A percentile compares a stretch with the other conserved stretches of the same genome.
Evolutionary conservation across 768 basidiomycete species (phyloP).

Genomic region (Cystobasidium tubakii): DNA sequence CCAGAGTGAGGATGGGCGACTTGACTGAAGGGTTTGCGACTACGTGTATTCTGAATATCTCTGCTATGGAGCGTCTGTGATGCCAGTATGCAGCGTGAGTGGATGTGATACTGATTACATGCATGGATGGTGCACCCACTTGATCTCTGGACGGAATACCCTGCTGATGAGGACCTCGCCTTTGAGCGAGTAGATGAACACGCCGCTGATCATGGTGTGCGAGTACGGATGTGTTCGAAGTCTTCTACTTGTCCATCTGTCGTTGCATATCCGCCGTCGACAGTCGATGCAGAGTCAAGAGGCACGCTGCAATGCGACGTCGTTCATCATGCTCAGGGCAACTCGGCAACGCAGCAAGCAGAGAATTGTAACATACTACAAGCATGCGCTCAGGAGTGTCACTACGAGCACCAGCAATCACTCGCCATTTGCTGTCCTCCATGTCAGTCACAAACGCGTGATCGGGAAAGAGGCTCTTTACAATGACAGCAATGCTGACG

Average conservation of each 20-base stretch:
- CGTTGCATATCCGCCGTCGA: not conserved
- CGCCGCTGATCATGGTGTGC: conserved; percentile 14
- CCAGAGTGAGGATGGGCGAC: conserved; percentile 93
- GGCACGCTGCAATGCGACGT: not conserved
- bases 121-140: conserved; percentile 56
- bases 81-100: not conserved
- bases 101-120: not conserved
- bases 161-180: conserved; percentile 98
- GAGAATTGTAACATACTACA: too few relatives aligned
- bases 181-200: conserved; percentile 49
- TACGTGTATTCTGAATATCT: conserved; percentile 91
- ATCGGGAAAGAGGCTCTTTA: too few relatives aligned
- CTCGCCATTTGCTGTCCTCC: too few relatives aligned
- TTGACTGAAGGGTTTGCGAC: conserved; percentile 94
- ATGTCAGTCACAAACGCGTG: too few relatives aligned
- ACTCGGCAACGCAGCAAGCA: too few relatives aligned
- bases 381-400: too few relatives aligned
- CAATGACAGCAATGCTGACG: too few relatives aligned
- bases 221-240: not conserved
- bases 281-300: not conserved
- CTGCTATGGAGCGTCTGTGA: conserved; percentile 45
- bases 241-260: not conserved
- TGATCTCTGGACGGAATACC: conserved; percentile 92
- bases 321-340: not conserved
- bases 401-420: too few relatives aligned